phyloP scores from a whole-genome alignment of 352 stramenopile genomes.

The Phytophthora hibernalis region DNA sequence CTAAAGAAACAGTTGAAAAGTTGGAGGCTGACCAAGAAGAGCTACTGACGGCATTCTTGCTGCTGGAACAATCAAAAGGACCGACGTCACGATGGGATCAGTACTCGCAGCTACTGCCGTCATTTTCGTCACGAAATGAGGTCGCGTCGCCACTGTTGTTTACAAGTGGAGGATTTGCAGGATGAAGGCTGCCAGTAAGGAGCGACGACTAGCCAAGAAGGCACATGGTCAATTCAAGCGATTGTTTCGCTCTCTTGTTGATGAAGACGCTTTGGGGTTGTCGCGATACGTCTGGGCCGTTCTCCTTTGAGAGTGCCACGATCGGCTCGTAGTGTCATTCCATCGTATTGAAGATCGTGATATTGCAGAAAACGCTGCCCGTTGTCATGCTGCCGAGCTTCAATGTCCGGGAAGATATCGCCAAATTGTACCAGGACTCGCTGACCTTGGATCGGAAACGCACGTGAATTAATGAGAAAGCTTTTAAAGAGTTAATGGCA shows the following conservation, averaged over 20 bases:
- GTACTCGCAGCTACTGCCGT: constrained; percentile 63
- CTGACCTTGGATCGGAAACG: constrained; percentile 77
- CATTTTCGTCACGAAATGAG: constrained; percentile 14
- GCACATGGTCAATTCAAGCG: constrained; percentile 53
- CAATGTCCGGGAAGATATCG: constrained; percentile 74
- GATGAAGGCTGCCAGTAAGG: constrained; percentile 41
- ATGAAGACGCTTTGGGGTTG: constrained; percentile 10
- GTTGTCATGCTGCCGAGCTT: constrained; percentile 39
- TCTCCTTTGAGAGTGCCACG: constrained; percentile 32
- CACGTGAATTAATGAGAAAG: constrained; percentile 80
- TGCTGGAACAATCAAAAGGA: constrained; percentile 58
- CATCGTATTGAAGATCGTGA: constrained; percentile 48
- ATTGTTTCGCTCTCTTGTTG: constrained; percentile 43
- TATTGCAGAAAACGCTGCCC: constrained; percentile 69
- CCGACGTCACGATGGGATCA: constrained; percentile 52
- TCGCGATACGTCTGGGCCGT: constrained; percentile 52
- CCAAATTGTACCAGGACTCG: constrained; percentile 88
- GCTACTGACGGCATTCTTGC: constrained; percentile 70
- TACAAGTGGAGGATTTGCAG: constrained; percentile 41
- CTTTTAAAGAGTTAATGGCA: constrained; percentile 35
- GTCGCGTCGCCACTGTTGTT: constrained; percentile 54
- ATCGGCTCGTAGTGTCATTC: constrained; percentile 76
- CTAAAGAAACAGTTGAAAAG: constrained; percentile 48
- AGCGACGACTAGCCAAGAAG: constrained; percentile 35
- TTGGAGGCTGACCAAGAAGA: constrained; percentile 51